Evolutionary conservation across 306 rosid species (phyloP).

Genomic region (Cucurbita maxima): DNA sequence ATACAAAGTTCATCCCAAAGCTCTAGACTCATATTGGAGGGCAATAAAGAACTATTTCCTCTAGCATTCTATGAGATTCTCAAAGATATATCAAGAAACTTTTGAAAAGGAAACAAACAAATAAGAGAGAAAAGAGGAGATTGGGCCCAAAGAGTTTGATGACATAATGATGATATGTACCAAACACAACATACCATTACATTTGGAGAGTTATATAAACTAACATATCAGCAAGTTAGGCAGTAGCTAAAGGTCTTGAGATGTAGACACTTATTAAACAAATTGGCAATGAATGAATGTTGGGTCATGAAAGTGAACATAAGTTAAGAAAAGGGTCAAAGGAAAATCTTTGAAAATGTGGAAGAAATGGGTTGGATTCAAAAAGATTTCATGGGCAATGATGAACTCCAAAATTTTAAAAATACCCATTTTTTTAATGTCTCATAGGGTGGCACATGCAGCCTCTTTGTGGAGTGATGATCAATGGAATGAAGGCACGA

Average conservation of each 20-base stretch:
- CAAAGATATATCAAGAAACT: neutral
- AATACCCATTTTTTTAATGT: neutral
- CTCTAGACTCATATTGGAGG: neutral
- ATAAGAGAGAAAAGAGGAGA: neutral
- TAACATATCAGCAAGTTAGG: neutral
- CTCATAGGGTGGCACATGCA: slow-evolving; percentile 2
- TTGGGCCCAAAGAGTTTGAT: neutral
- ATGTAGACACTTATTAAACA: neutral
- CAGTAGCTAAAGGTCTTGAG: neutral
- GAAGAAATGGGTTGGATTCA: slow-evolving; percentile 1
- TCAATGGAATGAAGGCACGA: neutral
- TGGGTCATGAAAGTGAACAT: neutral
- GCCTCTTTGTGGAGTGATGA: neutral
- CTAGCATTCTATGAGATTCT: neutral
- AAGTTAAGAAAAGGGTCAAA: slow-evolving; percentile 8
- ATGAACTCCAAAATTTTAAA: neutral
- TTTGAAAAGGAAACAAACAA: neutral
- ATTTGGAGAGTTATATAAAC: neutral
- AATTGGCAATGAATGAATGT: neutral
- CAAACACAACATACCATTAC: neutral
- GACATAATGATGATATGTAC: slow-evolving; percentile 3
- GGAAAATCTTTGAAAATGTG: slow-evolving; percentile 1
- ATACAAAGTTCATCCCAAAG: neutral
- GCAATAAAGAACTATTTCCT: neutral
- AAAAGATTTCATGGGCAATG: slow-evolving; percentile 1